Evolutionary conservation across 1,284 basidiomycete species (phyloP).

Genomic region (Moesziomyces globuligerus): DNA sequence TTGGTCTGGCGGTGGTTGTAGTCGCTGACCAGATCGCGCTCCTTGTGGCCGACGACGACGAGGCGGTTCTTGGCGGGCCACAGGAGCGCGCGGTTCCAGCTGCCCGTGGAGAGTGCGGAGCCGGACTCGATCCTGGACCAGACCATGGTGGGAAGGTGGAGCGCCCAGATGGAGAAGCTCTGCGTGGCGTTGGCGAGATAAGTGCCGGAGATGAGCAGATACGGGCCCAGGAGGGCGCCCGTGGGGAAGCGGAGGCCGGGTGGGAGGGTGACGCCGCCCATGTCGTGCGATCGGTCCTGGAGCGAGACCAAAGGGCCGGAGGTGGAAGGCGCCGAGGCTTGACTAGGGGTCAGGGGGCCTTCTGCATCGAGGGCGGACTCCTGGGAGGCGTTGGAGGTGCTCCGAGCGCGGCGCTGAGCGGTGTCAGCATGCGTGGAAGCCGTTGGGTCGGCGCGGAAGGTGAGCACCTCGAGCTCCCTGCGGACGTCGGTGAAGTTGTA

Average conservation of each 20-base stretch:
- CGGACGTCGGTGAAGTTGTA: constrained; percentile 65
- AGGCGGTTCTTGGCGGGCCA: constrained; percentile 57
- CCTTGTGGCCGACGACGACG: constrained; percentile 58
- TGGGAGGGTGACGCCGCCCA: constrained; percentile 58
- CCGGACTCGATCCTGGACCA: constrained; percentile 62
- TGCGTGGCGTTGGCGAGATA: constrained; percentile 64
- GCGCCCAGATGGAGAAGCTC: constrained; percentile 61
- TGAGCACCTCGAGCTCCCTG: constrained; percentile 58
- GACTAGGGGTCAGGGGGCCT: constrained; percentile 27
- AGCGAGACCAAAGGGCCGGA: constrained; percentile 33
- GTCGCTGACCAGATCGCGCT: constrained; percentile 60
- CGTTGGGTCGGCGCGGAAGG: constrained; percentile 10
- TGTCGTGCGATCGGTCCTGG: constrained; percentile 48
- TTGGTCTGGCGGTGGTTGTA: constrained; percentile 66
- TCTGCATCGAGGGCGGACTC: constrained; percentile 41
- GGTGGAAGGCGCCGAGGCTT: constrained; percentile 7
- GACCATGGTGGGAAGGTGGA: constrained; percentile 58
- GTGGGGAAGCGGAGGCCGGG: constrained; percentile 63
- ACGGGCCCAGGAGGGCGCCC: constrained; percentile 53
- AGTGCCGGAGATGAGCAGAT: constrained; percentile 61
- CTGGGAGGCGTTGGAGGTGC: constrained; percentile 32
- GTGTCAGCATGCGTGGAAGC: not conserved
- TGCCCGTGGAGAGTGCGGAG: constrained; percentile 50
- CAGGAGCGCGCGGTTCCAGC: constrained; percentile 60
- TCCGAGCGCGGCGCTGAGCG: constrained; percentile 17